Conservation (phyloP, 2,329 filamentous ascomycete genomes). For the Magnaporthales sp. region DNA sequence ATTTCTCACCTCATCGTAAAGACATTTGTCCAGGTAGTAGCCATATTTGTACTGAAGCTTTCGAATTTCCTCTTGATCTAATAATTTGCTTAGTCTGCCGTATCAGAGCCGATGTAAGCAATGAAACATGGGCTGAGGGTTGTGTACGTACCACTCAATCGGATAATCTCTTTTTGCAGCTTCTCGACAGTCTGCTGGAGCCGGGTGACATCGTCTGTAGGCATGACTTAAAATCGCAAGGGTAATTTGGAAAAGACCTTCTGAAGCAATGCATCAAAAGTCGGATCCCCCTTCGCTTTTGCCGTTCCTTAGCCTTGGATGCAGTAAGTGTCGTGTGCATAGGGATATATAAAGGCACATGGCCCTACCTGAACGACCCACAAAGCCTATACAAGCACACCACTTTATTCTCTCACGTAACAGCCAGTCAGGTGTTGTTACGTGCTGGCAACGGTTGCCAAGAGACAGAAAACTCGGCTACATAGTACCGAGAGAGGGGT, state of each 20-base stretch:
- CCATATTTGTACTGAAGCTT: conserved; percentile 50
- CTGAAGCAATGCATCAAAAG: too few species aligned
- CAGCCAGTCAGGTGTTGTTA: background rate
- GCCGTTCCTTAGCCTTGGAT: background rate
- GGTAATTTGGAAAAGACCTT: too few species aligned
- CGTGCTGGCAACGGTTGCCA: background rate
- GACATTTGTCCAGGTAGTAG: conserved; percentile 50
- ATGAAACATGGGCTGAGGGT: background rate
- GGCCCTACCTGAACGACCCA: background rate
- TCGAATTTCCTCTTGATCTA: conserved; percentile 44
- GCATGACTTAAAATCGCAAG: background rate
- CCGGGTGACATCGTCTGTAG: conserved; percentile 9
- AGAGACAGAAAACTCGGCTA: background rate
- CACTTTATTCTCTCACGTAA: background rate
- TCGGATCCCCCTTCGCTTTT: background rate
- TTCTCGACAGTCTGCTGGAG: conserved; percentile 13
- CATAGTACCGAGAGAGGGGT: background rate
- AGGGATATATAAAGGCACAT: background rate
- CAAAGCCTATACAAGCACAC: background rate
- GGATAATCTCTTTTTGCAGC: conserved; percentile 11
- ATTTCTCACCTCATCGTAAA: conserved; percentile 40
- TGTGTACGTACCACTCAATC: conserved; percentile 9
- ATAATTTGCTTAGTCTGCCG: background rate
- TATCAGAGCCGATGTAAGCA: background rate
- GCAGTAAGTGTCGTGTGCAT: background rate